These are phyloP conservation scores for Rhodotorula diobovata DNA, from an alignment of 768 basidiomycete genomes.

Conservation along the genomic window DNA sequence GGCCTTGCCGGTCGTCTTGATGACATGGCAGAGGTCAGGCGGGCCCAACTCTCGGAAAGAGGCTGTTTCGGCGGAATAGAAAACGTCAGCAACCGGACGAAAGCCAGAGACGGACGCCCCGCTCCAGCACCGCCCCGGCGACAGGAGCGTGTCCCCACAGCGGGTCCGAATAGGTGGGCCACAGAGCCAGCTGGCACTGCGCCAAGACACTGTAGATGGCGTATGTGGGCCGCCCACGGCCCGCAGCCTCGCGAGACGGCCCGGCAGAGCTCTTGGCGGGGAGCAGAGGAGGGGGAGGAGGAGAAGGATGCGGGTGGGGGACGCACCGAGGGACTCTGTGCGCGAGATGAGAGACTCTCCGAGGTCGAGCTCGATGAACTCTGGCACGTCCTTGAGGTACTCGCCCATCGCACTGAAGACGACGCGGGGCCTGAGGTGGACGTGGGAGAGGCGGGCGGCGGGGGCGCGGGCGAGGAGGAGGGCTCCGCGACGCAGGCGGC, in stretches of 20 bases:
- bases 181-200: no score
- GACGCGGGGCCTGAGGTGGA: not conserved
- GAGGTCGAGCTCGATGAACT: slow-evolving; percentile 91
- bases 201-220: no score
- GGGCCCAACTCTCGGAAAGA: slow-evolving; percentile 96
- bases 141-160: no score
- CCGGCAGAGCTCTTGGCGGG: not conserved
- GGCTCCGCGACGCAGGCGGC: no score
- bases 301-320: not conserved
- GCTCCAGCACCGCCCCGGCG: not conserved
- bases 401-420: slow-evolving; percentile 46
- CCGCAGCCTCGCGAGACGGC: no score
- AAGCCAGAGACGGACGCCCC: no score
- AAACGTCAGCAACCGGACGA: slow-evolving; percentile 26
- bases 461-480: no score
- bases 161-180: no score
- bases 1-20: slow-evolving; percentile 78
- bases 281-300: slow-evolving; percentile 34
- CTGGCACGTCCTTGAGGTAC: slow-evolving; percentile 72
- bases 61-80: slow-evolving; percentile 55
- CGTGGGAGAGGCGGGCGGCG: not conserved
- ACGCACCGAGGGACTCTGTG: slow-evolving; percentile 83
- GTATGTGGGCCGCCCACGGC: no score
- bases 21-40: slow-evolving; percentile 90
- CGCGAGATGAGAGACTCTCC: slow-evolving; percentile 83